Conservation (phyloP, 306 rosid genomes). For the Dalbergia oliveri region DNA sequence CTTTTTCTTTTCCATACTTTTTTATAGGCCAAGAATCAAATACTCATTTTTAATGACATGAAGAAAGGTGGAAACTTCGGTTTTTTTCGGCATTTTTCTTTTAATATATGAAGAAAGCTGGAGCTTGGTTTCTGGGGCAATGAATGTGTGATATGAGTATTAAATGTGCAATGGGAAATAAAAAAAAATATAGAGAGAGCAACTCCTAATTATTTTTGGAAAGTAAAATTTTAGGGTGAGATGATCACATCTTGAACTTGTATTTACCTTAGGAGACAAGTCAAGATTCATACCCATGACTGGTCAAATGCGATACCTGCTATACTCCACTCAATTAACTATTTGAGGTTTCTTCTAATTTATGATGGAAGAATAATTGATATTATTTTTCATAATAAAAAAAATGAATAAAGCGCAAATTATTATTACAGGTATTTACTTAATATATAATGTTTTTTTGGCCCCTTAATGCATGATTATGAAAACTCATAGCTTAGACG, state of each 20-base stretch:
- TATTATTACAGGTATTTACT: background rate
- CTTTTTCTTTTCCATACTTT: conserved; percentile 45
- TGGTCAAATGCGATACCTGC: too few relatives aligned
- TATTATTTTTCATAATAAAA: conserved; percentile 9
- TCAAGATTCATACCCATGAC: too few relatives aligned
- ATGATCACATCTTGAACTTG: too few relatives aligned
- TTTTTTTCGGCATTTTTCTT: conserved; percentile 28
- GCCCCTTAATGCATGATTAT: conserved; percentile 9
- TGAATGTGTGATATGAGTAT: background rate
- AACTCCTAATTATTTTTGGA: too few relatives aligned
- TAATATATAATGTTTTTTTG: conserved; percentile 4
- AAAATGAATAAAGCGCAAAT: conserved; percentile 1
- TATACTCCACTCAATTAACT: too few relatives aligned
- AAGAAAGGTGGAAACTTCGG: conserved; percentile 44
- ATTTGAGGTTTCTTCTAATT: background rate
- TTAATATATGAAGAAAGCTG: conserved; percentile 14
- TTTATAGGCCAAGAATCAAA: conserved; percentile 56
- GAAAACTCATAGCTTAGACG: conserved; percentile 24
- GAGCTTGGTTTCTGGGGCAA: conserved; percentile 20
- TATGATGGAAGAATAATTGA: conserved; percentile 7
- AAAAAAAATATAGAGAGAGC: background rate
- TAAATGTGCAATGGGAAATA: background rate
- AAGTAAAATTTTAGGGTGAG: too few relatives aligned
- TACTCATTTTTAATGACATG: conserved; percentile 40
- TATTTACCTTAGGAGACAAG: too few relatives aligned